A percentile compares a stretch with the other conserved stretches of the same genome.
Evolutionary conservation across 371 early-diverging fungal species (phyloP).

Genomic region (Aphelidium insulamus): DNA sequence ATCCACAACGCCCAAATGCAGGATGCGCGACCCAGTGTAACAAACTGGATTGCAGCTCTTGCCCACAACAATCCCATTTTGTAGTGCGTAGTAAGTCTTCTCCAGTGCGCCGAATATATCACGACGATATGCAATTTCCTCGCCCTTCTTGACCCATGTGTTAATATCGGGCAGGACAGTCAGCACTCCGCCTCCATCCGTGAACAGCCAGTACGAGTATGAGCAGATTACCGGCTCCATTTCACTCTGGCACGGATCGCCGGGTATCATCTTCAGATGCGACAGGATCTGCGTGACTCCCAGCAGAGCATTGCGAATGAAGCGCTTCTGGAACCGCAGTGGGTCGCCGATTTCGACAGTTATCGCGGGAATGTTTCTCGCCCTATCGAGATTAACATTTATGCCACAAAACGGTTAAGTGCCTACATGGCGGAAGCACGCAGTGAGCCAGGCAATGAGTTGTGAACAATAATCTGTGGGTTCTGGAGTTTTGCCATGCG

Average conservation of each 20-base stretch:
- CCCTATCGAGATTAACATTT: no score
- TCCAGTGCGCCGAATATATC: constrained; percentile 80
- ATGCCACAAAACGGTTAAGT: no score
- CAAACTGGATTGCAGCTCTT: constrained; percentile 72
- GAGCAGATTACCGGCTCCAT: no score
- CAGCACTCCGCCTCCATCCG: no score
- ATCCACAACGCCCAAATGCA: constrained; percentile 55
- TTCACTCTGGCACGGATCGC: no score
- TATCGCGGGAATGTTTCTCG: no score
- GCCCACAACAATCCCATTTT: constrained; percentile 48
- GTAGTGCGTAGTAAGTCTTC: constrained; percentile 65
- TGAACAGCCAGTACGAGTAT: no score
- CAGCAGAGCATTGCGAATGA: constrained; percentile 31
- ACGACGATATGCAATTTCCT: constrained; percentile 66
- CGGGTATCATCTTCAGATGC: constrained; percentile 32
- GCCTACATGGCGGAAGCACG: constrained; percentile 57
- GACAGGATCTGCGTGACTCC: constrained; percentile 39
- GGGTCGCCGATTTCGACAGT: constrained; percentile 72
- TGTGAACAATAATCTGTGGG: constrained; percentile 55
- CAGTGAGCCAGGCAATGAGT: constrained; percentile 45
- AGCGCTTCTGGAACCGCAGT: constrained; percentile 43
- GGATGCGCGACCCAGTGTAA: constrained; percentile 48
- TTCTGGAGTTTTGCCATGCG: constrained; percentile 64
- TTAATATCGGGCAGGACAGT: constrained; percentile 69
- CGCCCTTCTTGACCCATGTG: constrained; percentile 61